A percentile compares a stretch with the other conserved stretches of the same genome.
phyloP scores from a whole-genome alignment of 2,329 filamentous ascomycete species.

The Cryoendolithus antarcticus region DNA sequence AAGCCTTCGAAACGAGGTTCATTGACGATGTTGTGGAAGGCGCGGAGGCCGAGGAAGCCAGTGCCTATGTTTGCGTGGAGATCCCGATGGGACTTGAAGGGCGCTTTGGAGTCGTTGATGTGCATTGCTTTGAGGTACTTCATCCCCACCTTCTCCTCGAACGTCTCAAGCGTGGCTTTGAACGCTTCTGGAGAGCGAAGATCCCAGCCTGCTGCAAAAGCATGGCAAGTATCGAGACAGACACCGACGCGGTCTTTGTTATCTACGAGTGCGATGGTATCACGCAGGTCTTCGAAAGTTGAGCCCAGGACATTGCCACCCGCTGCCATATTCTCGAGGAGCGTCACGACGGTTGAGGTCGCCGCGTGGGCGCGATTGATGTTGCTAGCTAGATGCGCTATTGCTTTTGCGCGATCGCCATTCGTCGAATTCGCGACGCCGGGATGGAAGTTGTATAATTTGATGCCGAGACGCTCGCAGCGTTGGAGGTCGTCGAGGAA shows the following conservation, averaged over 20 bases:
- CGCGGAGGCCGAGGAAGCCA: conserved; percentile 77
- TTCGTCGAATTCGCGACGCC: conserved; percentile 58
- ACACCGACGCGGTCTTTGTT: conserved; percentile 80
- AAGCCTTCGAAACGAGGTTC: conserved; percentile 60
- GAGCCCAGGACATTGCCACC: conserved; percentile 77
- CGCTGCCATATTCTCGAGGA: conserved; percentile 93
- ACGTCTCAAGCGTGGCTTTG: conserved; percentile 57
- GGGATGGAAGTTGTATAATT: conserved; percentile 96
- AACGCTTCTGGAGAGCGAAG: conserved; percentile 65
- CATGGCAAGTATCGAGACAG: conserved; percentile 93
- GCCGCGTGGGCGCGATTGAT: conserved; percentile 72
- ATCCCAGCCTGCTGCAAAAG: conserved; percentile 90
- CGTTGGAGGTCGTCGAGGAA: conserved; percentile 82
- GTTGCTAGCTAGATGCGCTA: conserved; percentile 65
- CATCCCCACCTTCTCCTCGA: conserved; percentile 65
- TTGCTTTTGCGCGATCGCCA: conserved; percentile 53
- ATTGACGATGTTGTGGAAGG: conserved; percentile 88
- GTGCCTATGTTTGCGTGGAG: conserved; percentile 94
- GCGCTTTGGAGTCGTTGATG: conserved; percentile 91
- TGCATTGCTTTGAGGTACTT: conserved; percentile 77
- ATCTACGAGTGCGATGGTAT: conserved; percentile 68
- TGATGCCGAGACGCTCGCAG: conserved; percentile 76
- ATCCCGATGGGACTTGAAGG: conserved; percentile 68
- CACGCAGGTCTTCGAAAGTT: conserved; percentile 72
- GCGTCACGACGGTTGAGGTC: conserved; percentile 59